Percentiles rank a stretch among this genome's conserved stretches.
phyloP scores from a whole-genome alignment of 2,329 filamentous ascomycete genomes.

The Neonectria neomacrospora region DNA sequence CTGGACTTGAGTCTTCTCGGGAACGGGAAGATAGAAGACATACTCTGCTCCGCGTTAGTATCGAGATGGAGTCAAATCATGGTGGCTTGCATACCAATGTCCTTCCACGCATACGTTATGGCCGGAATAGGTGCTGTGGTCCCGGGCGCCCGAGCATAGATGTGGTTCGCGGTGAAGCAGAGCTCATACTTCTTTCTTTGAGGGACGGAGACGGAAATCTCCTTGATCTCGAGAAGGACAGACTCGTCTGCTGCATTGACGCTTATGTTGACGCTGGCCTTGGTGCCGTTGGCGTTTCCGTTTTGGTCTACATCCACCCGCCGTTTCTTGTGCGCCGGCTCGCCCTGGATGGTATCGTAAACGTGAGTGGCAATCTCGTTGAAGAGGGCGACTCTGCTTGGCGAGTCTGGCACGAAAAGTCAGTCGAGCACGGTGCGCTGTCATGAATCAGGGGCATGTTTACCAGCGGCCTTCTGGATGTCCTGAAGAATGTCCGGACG shows the following conservation, averaged over 20 bases:
- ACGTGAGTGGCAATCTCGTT: constrained; percentile 66
- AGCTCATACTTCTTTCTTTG: constrained; percentile 76
- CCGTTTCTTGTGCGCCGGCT: constrained; percentile 64
- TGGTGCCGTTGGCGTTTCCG: constrained; percentile 33
- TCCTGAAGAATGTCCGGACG: constrained; percentile 66
- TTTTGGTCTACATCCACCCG: constrained; percentile 58
- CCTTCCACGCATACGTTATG: constrained; percentile 68
- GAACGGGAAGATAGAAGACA: constrained; percentile 71
- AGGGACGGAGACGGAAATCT: constrained; percentile 74
- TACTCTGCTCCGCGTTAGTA: constrained; percentile 58
- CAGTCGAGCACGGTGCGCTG: constrained; percentile 17
- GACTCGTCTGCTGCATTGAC: constrained; percentile 59
- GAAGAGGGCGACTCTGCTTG: constrained; percentile 62
- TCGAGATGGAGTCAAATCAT: background rate
- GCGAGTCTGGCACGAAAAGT: constrained; percentile 57
- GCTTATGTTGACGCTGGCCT: constrained; percentile 34
- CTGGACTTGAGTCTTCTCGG: constrained; percentile 73
- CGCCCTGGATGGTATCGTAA: constrained; percentile 56
- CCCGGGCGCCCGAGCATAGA: constrained; percentile 67
- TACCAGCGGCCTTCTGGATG: constrained; percentile 66
- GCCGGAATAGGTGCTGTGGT: constrained; percentile 63
- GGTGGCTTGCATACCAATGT: constrained; percentile 63
- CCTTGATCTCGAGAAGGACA: constrained; percentile 69
- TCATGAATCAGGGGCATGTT: constrained; percentile 40
- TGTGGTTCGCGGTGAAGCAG: constrained; percentile 68